Evolutionary conservation across 2,329 filamentous ascomycete species (phyloP).

Genomic region (Mycocentrospora acerina): DNA sequence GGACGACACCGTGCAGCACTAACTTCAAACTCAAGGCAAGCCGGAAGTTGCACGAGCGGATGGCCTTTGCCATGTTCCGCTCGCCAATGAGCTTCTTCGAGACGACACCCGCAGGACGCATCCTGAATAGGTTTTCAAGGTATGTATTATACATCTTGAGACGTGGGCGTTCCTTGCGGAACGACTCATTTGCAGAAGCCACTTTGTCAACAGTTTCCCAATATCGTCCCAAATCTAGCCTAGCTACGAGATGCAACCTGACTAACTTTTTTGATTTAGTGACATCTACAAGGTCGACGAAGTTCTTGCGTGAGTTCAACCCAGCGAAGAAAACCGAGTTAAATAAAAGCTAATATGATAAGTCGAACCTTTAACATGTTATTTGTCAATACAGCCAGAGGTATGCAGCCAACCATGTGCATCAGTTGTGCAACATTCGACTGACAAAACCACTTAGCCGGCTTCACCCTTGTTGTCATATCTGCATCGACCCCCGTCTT

Average conservation of each 20-base stretch:
- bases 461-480: conserved; percentile 86
- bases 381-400: conserved; percentile 52
- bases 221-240: neutral
- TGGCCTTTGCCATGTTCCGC: conserved; percentile 96
- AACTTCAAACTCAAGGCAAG: conserved; percentile 64
- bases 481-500: conserved; percentile 80
- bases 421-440: conserved; percentile 16
- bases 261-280: conserved; percentile 45
- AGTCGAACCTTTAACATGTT: conserved; percentile 93
- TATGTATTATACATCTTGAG: conserved; percentile 43
- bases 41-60: conserved; percentile 91
- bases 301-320: conserved; percentile 67
- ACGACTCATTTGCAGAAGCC: conserved; percentile 7
- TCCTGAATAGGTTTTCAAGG: conserved; percentile 95
- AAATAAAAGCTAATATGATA: conserved; percentile 27
- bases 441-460: conserved; percentile 41
- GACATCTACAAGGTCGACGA: conserved; percentile 85
- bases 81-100: conserved; percentile 99
- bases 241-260: neutral
- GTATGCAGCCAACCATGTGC: conserved; percentile 36
- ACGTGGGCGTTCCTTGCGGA: conserved; percentile 3
- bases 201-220: neutral
- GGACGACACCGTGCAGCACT: conserved; percentile 16
- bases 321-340: too few species aligned
- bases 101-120: conserved; percentile 92